Percentiles rank a stretch among this genome's conserved stretches.
These are phyloP conservation scores for Yamadazyma friedrichii DNA, from an alignment of 1,139 yeast species.

Conservation along the genomic window DNA sequence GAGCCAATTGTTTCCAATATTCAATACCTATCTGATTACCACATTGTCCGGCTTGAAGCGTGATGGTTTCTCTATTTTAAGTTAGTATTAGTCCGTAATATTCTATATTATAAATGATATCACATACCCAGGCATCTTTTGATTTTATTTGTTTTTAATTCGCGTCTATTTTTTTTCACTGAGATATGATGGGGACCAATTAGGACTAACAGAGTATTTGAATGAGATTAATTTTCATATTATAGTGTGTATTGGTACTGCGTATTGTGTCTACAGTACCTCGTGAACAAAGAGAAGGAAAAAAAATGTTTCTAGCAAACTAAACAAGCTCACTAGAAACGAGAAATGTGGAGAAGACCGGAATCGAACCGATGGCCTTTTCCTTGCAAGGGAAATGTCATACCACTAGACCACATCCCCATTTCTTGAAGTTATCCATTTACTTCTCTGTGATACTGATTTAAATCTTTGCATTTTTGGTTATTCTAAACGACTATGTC, in stretches of 20 bases:
- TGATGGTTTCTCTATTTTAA: slow-evolving; percentile 34
- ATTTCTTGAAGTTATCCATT: neutral
- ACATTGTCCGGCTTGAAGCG: slow-evolving; percentile 74
- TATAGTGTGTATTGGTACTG: neutral
- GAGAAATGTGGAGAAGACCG: slow-evolving; percentile 57
- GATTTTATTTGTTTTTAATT: slow-evolving; percentile 2
- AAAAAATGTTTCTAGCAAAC: neutral
- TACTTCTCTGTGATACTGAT: too few relatives aligned
- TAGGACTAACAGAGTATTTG: neutral
- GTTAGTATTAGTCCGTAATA: slow-evolving; percentile 26
- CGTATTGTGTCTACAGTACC: too few relatives aligned
- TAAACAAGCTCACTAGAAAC: slow-evolving; percentile 2
- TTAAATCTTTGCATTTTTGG: too few relatives aligned
- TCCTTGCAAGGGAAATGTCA: slow-evolving; percentile 70
- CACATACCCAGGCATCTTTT: slow-evolving; percentile 31
- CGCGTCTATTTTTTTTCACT: slow-evolving; percentile 3
- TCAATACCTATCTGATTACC: slow-evolving; percentile 95
- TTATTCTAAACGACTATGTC: too few relatives aligned
- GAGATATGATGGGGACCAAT: neutral
- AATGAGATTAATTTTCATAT: neutral
- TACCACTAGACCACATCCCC: slow-evolving; percentile 76
- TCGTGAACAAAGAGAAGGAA: neutral
- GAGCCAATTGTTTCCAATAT: slow-evolving; percentile 88
- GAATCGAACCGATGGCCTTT: slow-evolving; percentile 68
- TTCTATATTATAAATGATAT: neutral